Percentiles rank a stretch among this genome's conserved stretches.
phyloP scores from a whole-genome alignment of 495 filamentous ascomycete genomes.

The Tuber calosporum region DNA sequence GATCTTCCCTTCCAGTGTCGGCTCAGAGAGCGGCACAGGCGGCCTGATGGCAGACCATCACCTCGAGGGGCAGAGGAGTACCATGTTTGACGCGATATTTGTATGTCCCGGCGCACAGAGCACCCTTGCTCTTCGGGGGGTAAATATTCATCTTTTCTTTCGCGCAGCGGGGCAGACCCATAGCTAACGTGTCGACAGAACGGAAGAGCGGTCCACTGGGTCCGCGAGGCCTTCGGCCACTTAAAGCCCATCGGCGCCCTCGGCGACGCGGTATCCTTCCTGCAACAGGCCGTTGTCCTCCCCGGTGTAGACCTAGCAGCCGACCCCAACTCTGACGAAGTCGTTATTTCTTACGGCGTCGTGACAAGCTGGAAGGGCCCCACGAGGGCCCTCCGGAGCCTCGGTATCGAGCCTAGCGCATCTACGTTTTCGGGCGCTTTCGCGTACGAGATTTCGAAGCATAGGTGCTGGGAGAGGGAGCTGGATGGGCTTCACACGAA shows the following conservation, averaged over 20 bases:
- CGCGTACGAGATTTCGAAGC: conserved; percentile 34
- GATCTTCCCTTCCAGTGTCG: conserved; percentile 50
- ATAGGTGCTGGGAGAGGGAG: conserved; percentile 41
- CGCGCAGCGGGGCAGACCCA: neutral
- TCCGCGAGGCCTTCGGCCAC: conserved; percentile 81
- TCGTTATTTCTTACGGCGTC: conserved; percentile 62
- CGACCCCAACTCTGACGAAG: conserved; percentile 45
- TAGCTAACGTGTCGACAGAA: conserved; percentile 46
- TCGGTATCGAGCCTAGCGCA: conserved; percentile 56
- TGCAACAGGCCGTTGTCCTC: conserved; percentile 35
- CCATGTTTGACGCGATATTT: conserved; percentile 78
- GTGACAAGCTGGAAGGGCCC: conserved; percentile 53
- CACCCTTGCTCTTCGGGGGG: conserved; percentile 47
- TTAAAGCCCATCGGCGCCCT: conserved; percentile 79
- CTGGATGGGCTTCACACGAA: conserved; percentile 35
- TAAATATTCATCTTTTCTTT: neutral
- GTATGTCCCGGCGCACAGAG: conserved; percentile 67
- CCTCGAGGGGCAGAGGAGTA: conserved; percentile 72
- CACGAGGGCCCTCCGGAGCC: conserved; percentile 51
- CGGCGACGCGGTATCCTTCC: conserved; percentile 63
- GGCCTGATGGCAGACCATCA: conserved; percentile 69
- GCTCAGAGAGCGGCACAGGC: conserved; percentile 37
- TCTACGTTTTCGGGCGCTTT: conserved; percentile 32
- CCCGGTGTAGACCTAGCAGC: conserved; percentile 34
- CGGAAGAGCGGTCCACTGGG: conserved; percentile 73